Percentiles rank a stretch among this genome's conserved stretches.
Conservation (phyloP, 495 filamentous ascomycete species). For the Aspergillus diversus region DNA sequence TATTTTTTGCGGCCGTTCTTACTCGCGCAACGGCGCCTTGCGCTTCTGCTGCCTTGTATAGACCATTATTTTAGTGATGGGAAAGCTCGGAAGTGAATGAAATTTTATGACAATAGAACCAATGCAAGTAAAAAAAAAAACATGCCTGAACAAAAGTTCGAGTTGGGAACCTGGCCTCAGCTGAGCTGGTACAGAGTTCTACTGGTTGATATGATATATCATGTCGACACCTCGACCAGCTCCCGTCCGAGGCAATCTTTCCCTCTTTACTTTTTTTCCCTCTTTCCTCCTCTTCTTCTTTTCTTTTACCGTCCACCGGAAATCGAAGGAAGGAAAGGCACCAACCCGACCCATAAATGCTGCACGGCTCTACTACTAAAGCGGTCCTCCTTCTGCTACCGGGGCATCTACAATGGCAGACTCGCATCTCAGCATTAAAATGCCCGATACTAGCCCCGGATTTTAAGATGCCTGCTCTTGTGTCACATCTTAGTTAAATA, state of each 20-base stretch:
- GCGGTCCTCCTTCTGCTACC: too few species aligned
- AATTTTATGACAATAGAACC: neutral
- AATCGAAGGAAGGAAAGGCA: too few species aligned
- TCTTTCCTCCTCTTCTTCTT: too few species aligned
- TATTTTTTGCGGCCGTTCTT: neutral
- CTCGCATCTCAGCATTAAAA: too few species aligned
- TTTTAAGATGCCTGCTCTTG: too few species aligned
- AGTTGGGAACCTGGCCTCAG: neutral
- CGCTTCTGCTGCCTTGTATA: conserved; percentile 8
- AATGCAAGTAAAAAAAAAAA: neutral
- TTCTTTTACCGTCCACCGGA: too few species aligned
- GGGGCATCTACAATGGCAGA: too few species aligned
- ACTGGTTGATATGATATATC: conserved; percentile 8
- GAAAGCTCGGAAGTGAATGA: conserved; percentile 2
- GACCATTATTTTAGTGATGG: neutral
- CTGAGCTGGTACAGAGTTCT: neutral
- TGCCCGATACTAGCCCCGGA: too few species aligned
- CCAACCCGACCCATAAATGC: too few species aligned
- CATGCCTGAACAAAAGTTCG: neutral
- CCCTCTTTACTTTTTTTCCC: neutral
- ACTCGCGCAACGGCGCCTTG: neutral
- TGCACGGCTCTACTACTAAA: too few species aligned
- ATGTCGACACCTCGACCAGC: conserved; percentile 2
- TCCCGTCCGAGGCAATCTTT: neutral
- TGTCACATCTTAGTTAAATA: too few species aligned